Evolutionary conservation across 148 eudicot genomes (phyloP), one percentile per base, ranked within the genome.

Genomic region (Mesembryanthemum crystallinum): DNA sequence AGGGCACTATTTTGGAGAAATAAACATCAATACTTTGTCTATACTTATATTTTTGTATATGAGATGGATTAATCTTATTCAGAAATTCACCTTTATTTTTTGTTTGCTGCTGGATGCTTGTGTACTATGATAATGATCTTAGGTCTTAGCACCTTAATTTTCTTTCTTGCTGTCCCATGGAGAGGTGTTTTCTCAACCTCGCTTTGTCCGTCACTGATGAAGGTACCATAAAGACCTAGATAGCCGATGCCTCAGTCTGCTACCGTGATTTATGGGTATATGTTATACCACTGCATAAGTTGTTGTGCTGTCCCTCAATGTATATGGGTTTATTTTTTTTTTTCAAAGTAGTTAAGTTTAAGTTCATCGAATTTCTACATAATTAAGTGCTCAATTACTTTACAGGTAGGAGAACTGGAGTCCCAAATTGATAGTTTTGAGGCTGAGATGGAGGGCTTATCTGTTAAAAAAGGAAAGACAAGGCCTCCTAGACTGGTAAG

Each of bases 401-500:
- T 76, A 64, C 80, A 95, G 99, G 99, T 96, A 28, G 84, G 89
- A 54, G 98, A 92, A 86, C 79, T 96, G 84, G 96, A 91, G 74
- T 89, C 92, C 75, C 99, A 96, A 85, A 91, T 96, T 69, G 99
- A 96, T 83, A 87, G 78, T 83, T 96, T 92, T 88, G 99, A 96
- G 87, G 99, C 98, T 80, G 99, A 96, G 85, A 82, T 91, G 74
- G 99, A 92, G 82, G 99, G 99, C 35, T 89, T 96, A 49, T 85
- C 97, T 30, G 97, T 92, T 63, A 96, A 92, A 82, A 96, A 96
- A 83, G 99, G 99, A 63, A 96, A 96, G 87, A 82, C 90, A 9
- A 91, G 98, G 83, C 99, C 99, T 61, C 99, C 99, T n/a, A 96
- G 99, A 92, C 73, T 96, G 97, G 99, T 92, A 84, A 79, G 91